Percentiles rank a stretch among this genome's conserved stretches.
Evolutionary conservation across 108 stramenopile genomes (phyloP).

Genomic region (Licmophora abbreviata): DNA sequence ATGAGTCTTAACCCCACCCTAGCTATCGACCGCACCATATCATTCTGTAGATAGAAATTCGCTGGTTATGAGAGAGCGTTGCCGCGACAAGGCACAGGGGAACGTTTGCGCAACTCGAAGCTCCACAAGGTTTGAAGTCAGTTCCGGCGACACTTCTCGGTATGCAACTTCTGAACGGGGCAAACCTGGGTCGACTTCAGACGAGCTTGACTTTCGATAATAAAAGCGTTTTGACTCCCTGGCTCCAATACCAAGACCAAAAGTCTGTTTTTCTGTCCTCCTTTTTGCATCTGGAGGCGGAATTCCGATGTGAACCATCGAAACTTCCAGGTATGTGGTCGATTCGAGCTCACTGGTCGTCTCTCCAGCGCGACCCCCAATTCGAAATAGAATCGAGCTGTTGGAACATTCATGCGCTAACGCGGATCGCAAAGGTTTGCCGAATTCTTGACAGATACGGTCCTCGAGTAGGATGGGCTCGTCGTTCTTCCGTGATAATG

Average conservation of each 20-base stretch:
- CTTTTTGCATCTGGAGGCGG: background rate
- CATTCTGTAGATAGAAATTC: too few relatives aligned
- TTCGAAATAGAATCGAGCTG: conserved; percentile 2
- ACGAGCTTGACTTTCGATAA: background rate
- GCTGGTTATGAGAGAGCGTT: conserved; percentile 50
- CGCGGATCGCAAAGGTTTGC: conserved; percentile 5
- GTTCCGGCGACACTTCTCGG: conserved; percentile 1
- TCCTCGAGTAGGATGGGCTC: conserved; percentile 4
- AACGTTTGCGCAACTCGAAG: conserved; percentile 64
- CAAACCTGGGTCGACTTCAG: conserved; percentile 1
- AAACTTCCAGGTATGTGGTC: conserved; percentile 2
- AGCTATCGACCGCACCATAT: too few relatives aligned
- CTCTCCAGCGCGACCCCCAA: background rate
- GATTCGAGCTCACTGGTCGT: background rate
- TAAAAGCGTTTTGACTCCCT: conserved; percentile 13
- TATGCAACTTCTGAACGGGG: background rate
- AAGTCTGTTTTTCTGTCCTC: background rate
- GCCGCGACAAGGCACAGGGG: conserved; percentile 70
- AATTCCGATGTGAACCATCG: background rate
- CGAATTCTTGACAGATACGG: conserved; percentile 28
- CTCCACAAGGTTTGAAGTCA: conserved; percentile 39
- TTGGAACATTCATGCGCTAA: background rate
- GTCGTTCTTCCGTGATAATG: conserved; percentile 7
- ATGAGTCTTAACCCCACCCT: too few relatives aligned
- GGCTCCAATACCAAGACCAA: too few relatives aligned